Percentiles rank a stretch among this genome's conserved stretches.
Conservation (phyloP, 1,284 basidiomycete species). For the Cutaneotrichosporon cutaneum region DNA sequence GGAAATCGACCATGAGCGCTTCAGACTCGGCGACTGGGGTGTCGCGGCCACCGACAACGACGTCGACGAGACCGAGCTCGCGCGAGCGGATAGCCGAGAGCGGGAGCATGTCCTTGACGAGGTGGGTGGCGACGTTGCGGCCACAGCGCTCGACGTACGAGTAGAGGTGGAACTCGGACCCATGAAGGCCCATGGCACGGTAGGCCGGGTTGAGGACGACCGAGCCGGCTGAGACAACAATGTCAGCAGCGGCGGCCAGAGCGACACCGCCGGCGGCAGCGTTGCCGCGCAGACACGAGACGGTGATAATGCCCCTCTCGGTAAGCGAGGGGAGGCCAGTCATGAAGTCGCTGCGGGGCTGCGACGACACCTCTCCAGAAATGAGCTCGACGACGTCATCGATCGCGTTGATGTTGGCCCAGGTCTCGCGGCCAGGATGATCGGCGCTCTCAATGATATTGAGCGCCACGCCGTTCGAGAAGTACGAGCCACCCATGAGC, state of each 20-base stretch:
- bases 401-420: slow-evolving; percentile 56
- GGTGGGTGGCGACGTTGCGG: slow-evolving; percentile 37
- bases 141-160: slow-evolving; percentile 53
- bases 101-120: slow-evolving; percentile 53
- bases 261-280: slow-evolving; percentile 57
- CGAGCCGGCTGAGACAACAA: slow-evolving; percentile 49
- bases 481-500: slow-evolving; percentile 54
- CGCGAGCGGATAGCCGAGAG: slow-evolving; percentile 44
- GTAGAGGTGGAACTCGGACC: slow-evolving; percentile 55
- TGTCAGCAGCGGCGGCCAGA: slow-evolving; percentile 54
- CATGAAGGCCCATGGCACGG: slow-evolving; percentile 54
- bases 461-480: slow-evolving; percentile 56
- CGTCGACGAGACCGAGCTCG: slow-evolving; percentile 45
- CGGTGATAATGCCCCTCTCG: slow-evolving; percentile 53
- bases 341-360: slow-evolving; percentile 40
- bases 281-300: slow-evolving; percentile 55
- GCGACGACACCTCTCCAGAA: slow-evolving; percentile 36
- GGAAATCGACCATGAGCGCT: slow-evolving; percentile 27
- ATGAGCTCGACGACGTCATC: slow-evolving; percentile 53
- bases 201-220: slow-evolving; percentile 56
- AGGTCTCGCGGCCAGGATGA: slow-evolving; percentile 53
- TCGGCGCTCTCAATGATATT: slow-evolving; percentile 54
- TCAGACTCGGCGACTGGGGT: slow-evolving; percentile 27
- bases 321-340: slow-evolving; percentile 40
- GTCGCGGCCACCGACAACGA: slow-evolving; percentile 32